Evolutionary conservation across 2,329 filamentous ascomycete genomes (phyloP).

Genomic region (Myriosclerotinia curreyana): DNA sequence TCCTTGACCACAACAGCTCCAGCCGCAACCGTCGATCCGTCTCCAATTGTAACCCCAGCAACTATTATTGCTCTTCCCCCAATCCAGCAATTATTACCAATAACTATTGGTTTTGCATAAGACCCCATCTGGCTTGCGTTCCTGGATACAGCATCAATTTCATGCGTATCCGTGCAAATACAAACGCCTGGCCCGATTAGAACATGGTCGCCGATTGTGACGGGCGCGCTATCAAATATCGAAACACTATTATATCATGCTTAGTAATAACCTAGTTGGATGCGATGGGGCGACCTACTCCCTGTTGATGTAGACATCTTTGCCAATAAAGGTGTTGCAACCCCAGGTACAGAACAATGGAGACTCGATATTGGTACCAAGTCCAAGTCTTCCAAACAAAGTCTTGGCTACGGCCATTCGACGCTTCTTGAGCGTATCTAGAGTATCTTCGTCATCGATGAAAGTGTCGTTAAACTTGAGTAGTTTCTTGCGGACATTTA

Average conservation of each 20-base stretch:
- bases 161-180: constrained; percentile 70
- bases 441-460: constrained; percentile 25
- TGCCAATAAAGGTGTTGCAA: constrained; percentile 28
- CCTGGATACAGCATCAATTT: constrained; percentile 56
- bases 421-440: constrained; percentile 26
- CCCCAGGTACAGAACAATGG: constrained; percentile 32
- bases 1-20: constrained; percentile 49
- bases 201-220: constrained; percentile 42
- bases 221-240: constrained; percentile 42
- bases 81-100: constrained; percentile 56
- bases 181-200: constrained; percentile 67
- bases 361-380: constrained; percentile 27
- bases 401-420: constrained; percentile 26
- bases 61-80: constrained; percentile 50
- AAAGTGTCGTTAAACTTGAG: constrained; percentile 29
- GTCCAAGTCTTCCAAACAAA: constrained; percentile 28
- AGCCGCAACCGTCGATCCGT: constrained; percentile 51
- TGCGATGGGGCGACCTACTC: constrained; percentile 24
- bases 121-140: constrained; percentile 51
- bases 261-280: constrained; percentile 11
- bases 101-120: constrained; percentile 47
- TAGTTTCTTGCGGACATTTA: constrained; percentile 24
- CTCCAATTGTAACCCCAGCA: constrained; percentile 52
- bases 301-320: constrained; percentile 29
- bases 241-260: constrained; percentile 25